Base-by-base conservation (phyloP, 805 yeast genomes). In the Candida ortonii region DNA sequence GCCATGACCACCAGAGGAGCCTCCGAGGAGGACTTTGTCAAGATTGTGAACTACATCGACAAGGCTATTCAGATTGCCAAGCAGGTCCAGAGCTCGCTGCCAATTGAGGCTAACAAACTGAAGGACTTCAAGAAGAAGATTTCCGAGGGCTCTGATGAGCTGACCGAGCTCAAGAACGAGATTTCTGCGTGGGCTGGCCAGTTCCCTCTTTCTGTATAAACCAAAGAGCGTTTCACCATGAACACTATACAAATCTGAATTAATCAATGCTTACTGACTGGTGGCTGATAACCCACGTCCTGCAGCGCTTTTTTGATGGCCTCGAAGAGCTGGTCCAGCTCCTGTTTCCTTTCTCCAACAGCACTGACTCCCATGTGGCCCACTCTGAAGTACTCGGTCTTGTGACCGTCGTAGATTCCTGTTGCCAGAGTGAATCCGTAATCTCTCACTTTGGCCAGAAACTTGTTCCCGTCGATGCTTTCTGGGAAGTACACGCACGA, bases 1-100 rank as follows among this genome's bases (percentile, higher is more conserved):
- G 97, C 97, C 38, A 90, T 90, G 97, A 78, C 96, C 46, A 86
- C 97, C 40, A 86, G 98, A 71, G 98, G 98, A 49, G 77, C 88
- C 53, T 84, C 88, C 41, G 88, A 84, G 62, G 80, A 70, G 41
- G 97, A 93, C 60, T 93, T 90, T 64, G 73, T 65, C 52, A 77
- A 73, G 57, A 84, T 90, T 53, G 95, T 80, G 34, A 68, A 71
- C 47, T 89, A 79, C 74, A 84, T 86, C 63, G 88, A 82, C 70
- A 68, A 64, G 53, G 87, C 94, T 27, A 90, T 88, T 43, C 59
- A 70, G 51, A 78, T 78, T 58, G 88, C 97, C 39, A 74, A 73
- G 61, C 71, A 75, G 47, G 71, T 83, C 48, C 97, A 93, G 72
- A 65, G 71, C 39, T 67, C 72, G 46, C 76, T 90, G 58, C 97